Conservation (phyloP, 371 early-diverging fungal species). For the Lichtheimia corymbifera region DNA sequence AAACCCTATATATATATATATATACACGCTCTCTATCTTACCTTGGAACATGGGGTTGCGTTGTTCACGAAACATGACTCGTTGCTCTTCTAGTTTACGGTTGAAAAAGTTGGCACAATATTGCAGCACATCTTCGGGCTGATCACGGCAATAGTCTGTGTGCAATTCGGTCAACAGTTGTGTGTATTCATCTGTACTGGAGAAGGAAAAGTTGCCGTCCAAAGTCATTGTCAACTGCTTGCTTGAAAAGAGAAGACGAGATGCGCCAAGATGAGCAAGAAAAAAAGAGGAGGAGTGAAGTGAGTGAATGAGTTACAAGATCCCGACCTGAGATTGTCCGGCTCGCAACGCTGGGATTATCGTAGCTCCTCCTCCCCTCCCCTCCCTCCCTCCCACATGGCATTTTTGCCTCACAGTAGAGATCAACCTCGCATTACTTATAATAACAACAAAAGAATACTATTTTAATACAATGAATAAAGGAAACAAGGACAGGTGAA, state of each 20-base stretch:
- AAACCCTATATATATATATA: neutral
- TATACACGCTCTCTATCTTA: neutral
- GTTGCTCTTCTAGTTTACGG: slow-evolving; percentile 75
- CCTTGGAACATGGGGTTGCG: slow-evolving; percentile 16
- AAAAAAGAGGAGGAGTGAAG: neutral
- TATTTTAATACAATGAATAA: too few relatives aligned
- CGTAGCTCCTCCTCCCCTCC: too few relatives aligned
- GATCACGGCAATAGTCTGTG: slow-evolving; percentile 35
- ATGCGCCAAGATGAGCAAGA: neutral
- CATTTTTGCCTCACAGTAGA: too few relatives aligned
- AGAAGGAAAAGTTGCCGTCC: slow-evolving; percentile 18
- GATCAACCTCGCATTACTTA: too few relatives aligned
- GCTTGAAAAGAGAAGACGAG: neutral
- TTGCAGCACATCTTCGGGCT: slow-evolving; percentile 81
- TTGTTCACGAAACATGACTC: slow-evolving; percentile 35
- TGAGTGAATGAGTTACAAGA: too few relatives aligned
- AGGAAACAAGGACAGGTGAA: too few relatives aligned
- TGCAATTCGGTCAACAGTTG: slow-evolving; percentile 45
- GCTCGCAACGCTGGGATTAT: too few relatives aligned
- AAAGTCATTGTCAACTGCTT: slow-evolving; percentile 13
- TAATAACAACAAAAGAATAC: too few relatives aligned
- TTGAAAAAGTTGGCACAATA: slow-evolving; percentile 91
- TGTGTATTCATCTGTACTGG: slow-evolving; percentile 39
- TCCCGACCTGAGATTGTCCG: too few relatives aligned
- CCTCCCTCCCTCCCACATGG: too few relatives aligned